Base-by-base conservation (phyloP, 768 basidiomycete genomes). In the Suillus alpinus region DNA sequence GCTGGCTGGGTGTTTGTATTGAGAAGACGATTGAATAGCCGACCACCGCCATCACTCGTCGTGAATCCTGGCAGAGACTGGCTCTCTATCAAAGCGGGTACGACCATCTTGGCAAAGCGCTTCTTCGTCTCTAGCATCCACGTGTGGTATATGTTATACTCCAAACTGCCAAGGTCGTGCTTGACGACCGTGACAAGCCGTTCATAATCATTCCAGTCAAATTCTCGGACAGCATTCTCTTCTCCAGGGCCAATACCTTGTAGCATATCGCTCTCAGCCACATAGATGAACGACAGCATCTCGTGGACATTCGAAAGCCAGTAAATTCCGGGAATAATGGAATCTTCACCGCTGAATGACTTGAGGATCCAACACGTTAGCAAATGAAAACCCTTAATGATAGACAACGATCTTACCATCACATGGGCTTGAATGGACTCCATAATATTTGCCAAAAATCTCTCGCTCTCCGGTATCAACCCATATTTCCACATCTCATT, bases 401-500 rank as follows among this genome's bases (percentile, higher is more conserved):
- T 26, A 46, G 57, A 37, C 20, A 23, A 83, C 91, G 10, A 55
- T 18, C 23, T 67, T 63, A 95, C 97, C 95, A 98, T 98, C 65
- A 98, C 95, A 76, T 98, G 94, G 29, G 89, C 83, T 78, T 99
- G 97, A 61, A 99, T 91, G 3, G 89, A 91, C 74, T 98, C 95
- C 96, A 98, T 98, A 59, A 98, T 92, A 72, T 96, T 98, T 39
- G 97, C 97, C 60, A 99, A 80, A 85, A 99, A 98, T 52, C 95
- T 83, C 75, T 98, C 97, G 77, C 94, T 96, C 76, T 99, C 97
- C 16, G 87, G 83, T 66, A 98, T 98, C 65, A 99, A 85, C 53
- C 95, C 94, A 69, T 96, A 95, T 76, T 97, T 98, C 97, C 97
- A 98, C 97, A 99, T 99, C 76, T 98, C 97, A 74, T 99, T 99